A percentile compares a stretch with the other conserved stretches of the same genome.
Conservation (phyloP, 495 filamentous ascomycete genomes). For the Letharia columbiana region DNA sequence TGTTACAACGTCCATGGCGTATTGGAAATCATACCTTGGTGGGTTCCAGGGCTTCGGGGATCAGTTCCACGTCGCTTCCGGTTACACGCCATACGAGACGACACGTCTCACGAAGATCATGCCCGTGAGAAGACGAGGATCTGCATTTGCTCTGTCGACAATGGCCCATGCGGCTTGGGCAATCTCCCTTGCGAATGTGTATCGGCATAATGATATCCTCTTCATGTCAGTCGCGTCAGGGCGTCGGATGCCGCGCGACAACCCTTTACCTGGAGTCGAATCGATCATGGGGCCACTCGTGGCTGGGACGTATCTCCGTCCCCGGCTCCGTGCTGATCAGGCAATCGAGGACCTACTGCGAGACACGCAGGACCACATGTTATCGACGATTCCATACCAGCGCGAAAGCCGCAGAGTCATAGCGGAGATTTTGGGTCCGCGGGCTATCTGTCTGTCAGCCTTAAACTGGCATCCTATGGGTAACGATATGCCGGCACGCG, state of each 20-base stretch:
- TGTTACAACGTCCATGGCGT: neutral
- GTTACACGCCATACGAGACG: neutral
- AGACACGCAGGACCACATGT: neutral
- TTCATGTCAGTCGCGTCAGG: neutral
- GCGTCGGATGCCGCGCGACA: neutral
- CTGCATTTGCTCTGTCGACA: neutral
- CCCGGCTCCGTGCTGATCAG: neutral
- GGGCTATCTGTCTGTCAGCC: neutral
- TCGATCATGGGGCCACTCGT: slow-evolving; percentile 1
- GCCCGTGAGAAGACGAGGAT: neutral
- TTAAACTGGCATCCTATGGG: slow-evolving; percentile 6
- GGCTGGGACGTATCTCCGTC: neutral
- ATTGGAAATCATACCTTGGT: neutral
- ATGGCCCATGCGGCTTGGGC: slow-evolving; percentile 4
- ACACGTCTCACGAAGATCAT: neutral
- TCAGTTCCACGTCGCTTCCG: neutral
- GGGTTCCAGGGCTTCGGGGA: neutral
- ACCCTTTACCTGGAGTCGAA: neutral
- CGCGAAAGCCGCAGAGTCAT: neutral
- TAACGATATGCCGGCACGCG: slow-evolving; percentile 3
- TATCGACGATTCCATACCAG: neutral
- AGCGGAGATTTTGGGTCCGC: neutral
- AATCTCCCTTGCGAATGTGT: neutral
- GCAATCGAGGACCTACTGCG: neutral
- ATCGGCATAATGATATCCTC: neutral